phyloP scores from a whole-genome alignment of 2,329 filamentous ascomycete species.

The Diaporthe ilicicola region DNA sequence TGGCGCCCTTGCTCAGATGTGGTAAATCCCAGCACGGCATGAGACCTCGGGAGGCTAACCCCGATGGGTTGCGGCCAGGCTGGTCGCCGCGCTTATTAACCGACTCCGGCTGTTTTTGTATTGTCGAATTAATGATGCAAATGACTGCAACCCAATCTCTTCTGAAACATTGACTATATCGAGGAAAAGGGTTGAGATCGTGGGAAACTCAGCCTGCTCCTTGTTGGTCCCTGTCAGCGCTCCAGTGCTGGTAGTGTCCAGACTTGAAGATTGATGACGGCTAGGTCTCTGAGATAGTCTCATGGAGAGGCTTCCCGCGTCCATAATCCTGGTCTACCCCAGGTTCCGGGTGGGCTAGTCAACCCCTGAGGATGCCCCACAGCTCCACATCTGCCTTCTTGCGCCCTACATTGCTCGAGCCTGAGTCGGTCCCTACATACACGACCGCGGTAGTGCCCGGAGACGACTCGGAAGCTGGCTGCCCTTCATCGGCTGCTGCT shows the following conservation, averaged over 20 bases:
- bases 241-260: background rate
- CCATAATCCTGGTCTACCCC: conserved; percentile 15
- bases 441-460: background rate
- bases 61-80: background rate
- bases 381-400: conserved; percentile 13
- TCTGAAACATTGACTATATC: no score
- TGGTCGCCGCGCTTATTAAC: conserved; percentile 4
- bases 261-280: background rate
- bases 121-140: background rate
- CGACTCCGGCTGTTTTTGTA: conserved; percentile 1
- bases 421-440: background rate
- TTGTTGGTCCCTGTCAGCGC: background rate
- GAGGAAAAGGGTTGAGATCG: background rate
- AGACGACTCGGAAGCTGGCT: conserved; percentile 1
- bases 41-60: background rate
- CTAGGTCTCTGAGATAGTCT: background rate
- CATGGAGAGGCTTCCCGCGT: background rate
- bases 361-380: conserved; percentile 12
- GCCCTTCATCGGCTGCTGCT: background rate
- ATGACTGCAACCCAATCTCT: no score
- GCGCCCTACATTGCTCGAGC: background rate
- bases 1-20: background rate
- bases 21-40: background rate
- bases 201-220: background rate
- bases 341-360: conserved; percentile 2